Conservation (phyloP, 83 land plant genomes). For the Thuja plicata region DNA sequence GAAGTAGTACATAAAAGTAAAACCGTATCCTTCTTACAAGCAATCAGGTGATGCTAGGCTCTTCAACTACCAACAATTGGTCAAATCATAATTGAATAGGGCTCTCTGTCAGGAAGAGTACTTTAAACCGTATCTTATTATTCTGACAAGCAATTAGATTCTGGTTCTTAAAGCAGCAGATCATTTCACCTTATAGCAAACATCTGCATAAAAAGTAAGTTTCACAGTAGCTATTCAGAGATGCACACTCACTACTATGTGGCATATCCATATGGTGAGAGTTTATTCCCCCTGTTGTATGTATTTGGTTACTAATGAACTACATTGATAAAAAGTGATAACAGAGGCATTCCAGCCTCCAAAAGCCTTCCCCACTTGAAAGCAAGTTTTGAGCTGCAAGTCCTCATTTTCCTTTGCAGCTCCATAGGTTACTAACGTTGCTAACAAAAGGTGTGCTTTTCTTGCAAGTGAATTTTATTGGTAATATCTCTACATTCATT, state of each 20-base stretch:
- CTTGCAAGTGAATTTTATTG: background rate
- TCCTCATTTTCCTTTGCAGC: background rate
- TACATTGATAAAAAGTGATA: background rate
- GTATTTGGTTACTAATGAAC: background rate
- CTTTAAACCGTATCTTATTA: too few relatives aligned
- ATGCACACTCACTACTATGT: background rate
- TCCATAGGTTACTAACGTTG: background rate
- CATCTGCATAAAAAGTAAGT: background rate
- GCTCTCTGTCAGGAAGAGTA: too few relatives aligned
- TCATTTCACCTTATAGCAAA: too few relatives aligned
- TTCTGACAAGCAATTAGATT: background rate
- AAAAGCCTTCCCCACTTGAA: background rate
- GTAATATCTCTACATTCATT: background rate
- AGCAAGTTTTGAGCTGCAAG: background rate
- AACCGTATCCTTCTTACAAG: background rate
- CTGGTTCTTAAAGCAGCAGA: background rate
- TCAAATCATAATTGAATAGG: too few relatives aligned
- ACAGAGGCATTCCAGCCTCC: background rate
- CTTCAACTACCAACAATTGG: too few relatives aligned
- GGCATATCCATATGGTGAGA: background rate
- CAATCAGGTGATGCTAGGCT: background rate
- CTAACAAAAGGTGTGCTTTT: too few relatives aligned
- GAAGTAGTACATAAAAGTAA: background rate
- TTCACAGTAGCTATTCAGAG: background rate
- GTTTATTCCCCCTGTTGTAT: background rate